These are phyloP conservation scores for Penicillium sclerotigenum DNA, from an alignment of 2,329 filamentous ascomycete species.

Conservation along the genomic window DNA sequence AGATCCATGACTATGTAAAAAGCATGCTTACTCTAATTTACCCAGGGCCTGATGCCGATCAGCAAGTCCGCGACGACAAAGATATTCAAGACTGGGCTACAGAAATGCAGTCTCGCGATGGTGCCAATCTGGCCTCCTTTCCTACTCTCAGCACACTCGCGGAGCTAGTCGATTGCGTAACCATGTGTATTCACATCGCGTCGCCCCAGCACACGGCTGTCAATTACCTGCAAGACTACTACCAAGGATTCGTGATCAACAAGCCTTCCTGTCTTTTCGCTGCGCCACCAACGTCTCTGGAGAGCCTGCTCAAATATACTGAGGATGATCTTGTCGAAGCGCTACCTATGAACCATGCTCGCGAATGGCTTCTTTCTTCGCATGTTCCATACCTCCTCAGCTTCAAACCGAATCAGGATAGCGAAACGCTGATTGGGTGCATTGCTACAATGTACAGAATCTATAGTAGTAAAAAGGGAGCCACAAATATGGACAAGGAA, in stretches of 20 bases:
- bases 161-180: conserved; percentile 9
- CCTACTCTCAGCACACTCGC: not conserved
- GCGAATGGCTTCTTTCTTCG: conserved; percentile 7
- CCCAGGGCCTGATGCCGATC: too few species aligned
- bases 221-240: conserved; percentile 13
- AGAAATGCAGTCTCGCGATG: not conserved
- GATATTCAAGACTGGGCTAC: too few species aligned
- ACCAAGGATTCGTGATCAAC: conserved; percentile 10
- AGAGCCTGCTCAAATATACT: not conserved
- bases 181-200: conserved; percentile 13
- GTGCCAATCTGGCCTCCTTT: not conserved
- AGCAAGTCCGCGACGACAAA: too few species aligned
- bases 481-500: too few species aligned
- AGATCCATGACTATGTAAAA: too few species aligned
- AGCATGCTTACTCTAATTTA: too few species aligned
- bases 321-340: conserved; percentile 4
- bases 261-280: conserved; percentile 8
- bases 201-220: conserved; percentile 12
- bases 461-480: too few species aligned
- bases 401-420: not conserved
- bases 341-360: conserved; percentile 3
- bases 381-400: conserved; percentile 2
- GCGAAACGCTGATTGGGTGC: too few species aligned
- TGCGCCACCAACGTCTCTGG: not conserved
- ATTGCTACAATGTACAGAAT: too few species aligned